A percentile compares a stretch with the other conserved stretches of the same genome.
Evolutionary conservation across 192 early-diverging fungal genomes (phyloP).

Genomic region (Coemansia sp.): DNA sequence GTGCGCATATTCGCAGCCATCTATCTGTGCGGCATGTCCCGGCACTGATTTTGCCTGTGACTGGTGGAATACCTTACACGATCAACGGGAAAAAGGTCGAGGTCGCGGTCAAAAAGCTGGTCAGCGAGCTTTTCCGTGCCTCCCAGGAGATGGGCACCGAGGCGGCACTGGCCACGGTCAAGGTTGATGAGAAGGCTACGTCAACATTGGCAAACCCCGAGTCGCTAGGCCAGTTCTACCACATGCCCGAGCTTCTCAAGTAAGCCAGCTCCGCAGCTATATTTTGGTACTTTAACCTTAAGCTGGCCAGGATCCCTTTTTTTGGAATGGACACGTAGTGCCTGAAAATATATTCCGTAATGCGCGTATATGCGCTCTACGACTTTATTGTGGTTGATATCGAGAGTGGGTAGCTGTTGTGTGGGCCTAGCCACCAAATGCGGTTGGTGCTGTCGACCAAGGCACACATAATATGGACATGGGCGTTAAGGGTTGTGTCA

Average conservation of each 20-base stretch:
- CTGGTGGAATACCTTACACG: constrained; percentile 86
- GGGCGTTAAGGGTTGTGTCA: constrained; percentile 18
- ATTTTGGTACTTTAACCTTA: background rate
- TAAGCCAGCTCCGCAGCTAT: background rate
- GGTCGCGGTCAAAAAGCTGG: constrained; percentile 81
- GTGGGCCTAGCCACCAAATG: constrained; percentile 34
- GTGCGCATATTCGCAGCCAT: constrained; percentile 70
- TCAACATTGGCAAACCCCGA: constrained; percentile 90
- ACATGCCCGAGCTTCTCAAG: constrained; percentile 57
- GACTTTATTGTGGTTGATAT: constrained; percentile 36
- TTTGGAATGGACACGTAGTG: too few species aligned
- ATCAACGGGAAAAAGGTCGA: constrained; percentile 97
- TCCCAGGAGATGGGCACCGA: constrained; percentile 51
- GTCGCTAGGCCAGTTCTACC: constrained; percentile 74
- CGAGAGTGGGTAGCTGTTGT: constrained; percentile 36
- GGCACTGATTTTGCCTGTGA: constrained; percentile 70
- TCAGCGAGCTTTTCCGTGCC: constrained; percentile 46
- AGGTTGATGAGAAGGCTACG: constrained; percentile 71
- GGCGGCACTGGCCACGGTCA: constrained; percentile 48
- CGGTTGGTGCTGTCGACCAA: constrained; percentile 18
- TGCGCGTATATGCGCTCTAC: constrained; percentile 39
- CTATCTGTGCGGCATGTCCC: constrained; percentile 93
- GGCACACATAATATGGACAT: constrained; percentile 32
- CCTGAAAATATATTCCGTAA: background rate
- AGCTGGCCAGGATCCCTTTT: too few species aligned